These are phyloP conservation scores for Pezicula radicicola DNA, from an alignment of 2,329 filamentous ascomycete genomes.

Conservation along the genomic window DNA sequence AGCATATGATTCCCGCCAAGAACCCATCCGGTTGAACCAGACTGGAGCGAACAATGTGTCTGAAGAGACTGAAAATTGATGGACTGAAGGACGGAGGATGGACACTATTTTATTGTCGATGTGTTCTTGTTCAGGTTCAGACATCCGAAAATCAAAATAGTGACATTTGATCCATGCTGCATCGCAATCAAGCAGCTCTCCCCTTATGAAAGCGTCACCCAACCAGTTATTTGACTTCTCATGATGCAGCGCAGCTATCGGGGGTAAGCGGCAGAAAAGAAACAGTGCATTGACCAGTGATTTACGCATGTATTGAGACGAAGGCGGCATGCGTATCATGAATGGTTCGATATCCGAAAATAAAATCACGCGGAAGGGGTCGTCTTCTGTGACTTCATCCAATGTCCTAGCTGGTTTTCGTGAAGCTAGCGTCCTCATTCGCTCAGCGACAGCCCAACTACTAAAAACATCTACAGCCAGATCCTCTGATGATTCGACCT, in stretches of 20 bases:
- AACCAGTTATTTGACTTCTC: constrained; percentile 31
- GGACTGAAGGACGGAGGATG: constrained; percentile 17
- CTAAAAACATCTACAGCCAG: constrained; percentile 28
- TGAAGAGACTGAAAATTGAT: constrained; percentile 30
- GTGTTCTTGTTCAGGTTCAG: constrained; percentile 11
- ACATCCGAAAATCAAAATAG: neutral
- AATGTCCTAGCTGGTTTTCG: constrained; percentile 67
- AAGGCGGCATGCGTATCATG: constrained; percentile 49
- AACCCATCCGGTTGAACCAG: constrained; percentile 43
- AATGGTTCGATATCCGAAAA: constrained; percentile 71
- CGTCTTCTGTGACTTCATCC: constrained; percentile 73
- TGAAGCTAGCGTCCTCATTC: constrained; percentile 41
- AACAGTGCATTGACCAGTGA: constrained; percentile 68
- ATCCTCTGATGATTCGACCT: constrained; percentile 10
- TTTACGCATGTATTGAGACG: constrained; percentile 32
- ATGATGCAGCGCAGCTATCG: constrained; percentile 29
- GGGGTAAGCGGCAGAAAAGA: constrained; percentile 63
- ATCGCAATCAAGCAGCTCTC: constrained; percentile 31
- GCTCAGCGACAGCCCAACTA: constrained; percentile 52
- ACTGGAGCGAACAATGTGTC: constrained; percentile 50
- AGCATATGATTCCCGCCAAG: constrained; percentile 17
- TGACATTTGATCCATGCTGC: constrained; percentile 9
- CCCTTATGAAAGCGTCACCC: constrained; percentile 52
- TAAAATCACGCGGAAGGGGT: constrained; percentile 79
- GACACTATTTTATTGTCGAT: constrained; percentile 16